Evolutionary conservation across 768 basidiomycete genomes (phyloP).

Genomic region (Boletales sp.): DNA sequence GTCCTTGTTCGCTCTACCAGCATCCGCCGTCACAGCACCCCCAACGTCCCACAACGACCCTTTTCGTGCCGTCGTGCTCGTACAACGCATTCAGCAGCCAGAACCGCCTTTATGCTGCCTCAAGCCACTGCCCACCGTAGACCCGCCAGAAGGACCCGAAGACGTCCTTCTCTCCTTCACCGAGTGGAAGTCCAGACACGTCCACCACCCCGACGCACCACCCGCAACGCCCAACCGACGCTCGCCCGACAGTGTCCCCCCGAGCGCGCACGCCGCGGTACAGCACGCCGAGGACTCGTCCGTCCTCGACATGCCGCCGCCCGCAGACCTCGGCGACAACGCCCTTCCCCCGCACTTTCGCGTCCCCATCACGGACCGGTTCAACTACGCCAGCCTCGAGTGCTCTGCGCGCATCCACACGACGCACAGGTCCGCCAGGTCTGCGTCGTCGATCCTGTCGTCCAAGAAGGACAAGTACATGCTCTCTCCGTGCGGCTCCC

Average conservation of each 20-base stretch:
- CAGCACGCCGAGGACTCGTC: no score
- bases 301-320: no score
- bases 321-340: constrained; percentile 18
- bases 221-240: constrained; percentile 11
- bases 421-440: no score
- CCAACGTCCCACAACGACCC: constrained; percentile 48
- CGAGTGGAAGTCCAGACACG: no score
- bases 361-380: constrained; percentile 78
- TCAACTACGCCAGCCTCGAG: constrained; percentile 92
- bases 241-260: neutral
- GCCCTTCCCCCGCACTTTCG: constrained; percentile 57
- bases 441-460: no score
- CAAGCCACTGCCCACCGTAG: constrained; percentile 39
- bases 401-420: constrained; percentile 92
- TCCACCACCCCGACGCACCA: no score
- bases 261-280: no score
- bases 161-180: no score
- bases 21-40: constrained; percentile 28
- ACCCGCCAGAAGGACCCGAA: constrained; percentile 46
- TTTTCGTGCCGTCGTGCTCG: constrained; percentile 53
- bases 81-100: constrained; percentile 41
- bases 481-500: constrained; percentile 83
- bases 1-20: constrained; percentile 33
- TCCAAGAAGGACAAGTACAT: no score
- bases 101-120: constrained; percentile 68